These are phyloP conservation scores for Chondrus crispus DNA, from an alignment of 23 red algal genomes.

Conservation along the genomic window DNA sequence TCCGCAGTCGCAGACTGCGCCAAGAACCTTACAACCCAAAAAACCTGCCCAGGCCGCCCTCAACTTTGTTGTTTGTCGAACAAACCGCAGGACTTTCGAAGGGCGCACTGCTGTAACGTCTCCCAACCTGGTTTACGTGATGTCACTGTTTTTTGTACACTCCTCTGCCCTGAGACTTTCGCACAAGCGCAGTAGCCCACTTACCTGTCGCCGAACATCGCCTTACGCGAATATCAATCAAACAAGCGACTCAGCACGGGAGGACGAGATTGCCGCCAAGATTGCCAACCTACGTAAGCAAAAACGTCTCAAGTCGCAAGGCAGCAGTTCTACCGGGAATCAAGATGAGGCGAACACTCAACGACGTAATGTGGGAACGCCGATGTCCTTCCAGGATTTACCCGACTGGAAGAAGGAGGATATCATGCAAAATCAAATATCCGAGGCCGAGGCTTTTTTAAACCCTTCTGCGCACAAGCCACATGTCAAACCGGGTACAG, in stretches of 20 bases:
- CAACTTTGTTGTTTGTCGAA: no score
- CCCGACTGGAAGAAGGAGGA: slow-evolving; percentile 78
- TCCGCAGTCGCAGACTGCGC: no score
- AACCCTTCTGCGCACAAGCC: neutral
- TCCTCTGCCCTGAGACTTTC: no score
- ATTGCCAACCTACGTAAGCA: slow-evolving; percentile 47
- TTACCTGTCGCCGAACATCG: slow-evolving; percentile 7
- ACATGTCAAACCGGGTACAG: neutral
- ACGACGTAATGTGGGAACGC: neutral
- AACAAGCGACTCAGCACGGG: slow-evolving; percentile 26
- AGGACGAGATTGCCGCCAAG: slow-evolving; percentile 65
- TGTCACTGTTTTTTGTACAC: no score
- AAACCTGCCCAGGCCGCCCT: no score
- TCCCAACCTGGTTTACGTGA: no score
- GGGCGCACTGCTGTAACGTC: no score
- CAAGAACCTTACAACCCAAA: no score
- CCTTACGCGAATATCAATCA: slow-evolving; percentile 42
- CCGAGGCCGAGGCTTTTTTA: slow-evolving; percentile 58
- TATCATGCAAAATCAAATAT: slow-evolving; percentile 53
- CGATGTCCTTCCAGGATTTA: slow-evolving; percentile 13
- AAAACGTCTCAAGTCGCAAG: slow-evolving; percentile 22
- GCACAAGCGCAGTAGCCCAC: no score
- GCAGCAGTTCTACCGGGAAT: no score
- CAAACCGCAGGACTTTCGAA: no score
- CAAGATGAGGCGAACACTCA: neutral